These are phyloP conservation scores for Magnaporthiopsis rhizophila DNA, from an alignment of 2,329 filamentous ascomycete species.

Conservation along the genomic window DNA sequence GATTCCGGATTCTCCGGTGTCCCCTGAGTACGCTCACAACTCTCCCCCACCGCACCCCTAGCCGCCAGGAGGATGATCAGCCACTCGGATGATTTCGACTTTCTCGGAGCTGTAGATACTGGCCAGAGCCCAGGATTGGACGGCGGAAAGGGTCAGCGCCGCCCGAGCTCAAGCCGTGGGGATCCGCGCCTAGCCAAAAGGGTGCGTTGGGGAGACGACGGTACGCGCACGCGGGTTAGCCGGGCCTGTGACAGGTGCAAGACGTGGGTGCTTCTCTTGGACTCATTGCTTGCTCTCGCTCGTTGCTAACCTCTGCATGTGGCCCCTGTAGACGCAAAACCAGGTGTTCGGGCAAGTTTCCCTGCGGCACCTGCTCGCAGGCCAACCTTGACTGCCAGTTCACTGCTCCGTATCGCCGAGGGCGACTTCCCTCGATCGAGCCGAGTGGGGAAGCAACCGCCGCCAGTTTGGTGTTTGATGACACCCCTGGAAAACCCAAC, in stretches of 20 bases:
- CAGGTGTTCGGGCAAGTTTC: conserved; percentile 1
- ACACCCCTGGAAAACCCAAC: background rate
- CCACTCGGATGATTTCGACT: background rate
- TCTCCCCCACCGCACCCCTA: background rate
- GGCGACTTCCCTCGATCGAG: background rate
- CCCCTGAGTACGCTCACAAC: background rate
- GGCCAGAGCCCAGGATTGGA: too few species aligned
- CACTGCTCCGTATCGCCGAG: background rate
- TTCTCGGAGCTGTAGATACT: background rate
- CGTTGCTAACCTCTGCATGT: background rate
- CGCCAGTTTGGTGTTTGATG: background rate
- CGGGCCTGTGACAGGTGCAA: conserved; percentile 7
- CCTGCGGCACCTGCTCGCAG: background rate
- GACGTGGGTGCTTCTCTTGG: background rate
- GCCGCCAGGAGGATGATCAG: background rate
- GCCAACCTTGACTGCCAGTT: conserved; percentile 1
- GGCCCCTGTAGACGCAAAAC: background rate
- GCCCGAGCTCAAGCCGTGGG: background rate
- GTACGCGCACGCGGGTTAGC: background rate
- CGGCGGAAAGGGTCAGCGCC: background rate
- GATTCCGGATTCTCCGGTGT: too few species aligned
- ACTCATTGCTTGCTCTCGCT: background rate
- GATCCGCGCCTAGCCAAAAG: background rate
- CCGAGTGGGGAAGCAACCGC: background rate
- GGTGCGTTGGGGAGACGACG: background rate